phyloP scores from a whole-genome alignment of 768 basidiomycete species.

The Termitomyces sp. region DNA sequence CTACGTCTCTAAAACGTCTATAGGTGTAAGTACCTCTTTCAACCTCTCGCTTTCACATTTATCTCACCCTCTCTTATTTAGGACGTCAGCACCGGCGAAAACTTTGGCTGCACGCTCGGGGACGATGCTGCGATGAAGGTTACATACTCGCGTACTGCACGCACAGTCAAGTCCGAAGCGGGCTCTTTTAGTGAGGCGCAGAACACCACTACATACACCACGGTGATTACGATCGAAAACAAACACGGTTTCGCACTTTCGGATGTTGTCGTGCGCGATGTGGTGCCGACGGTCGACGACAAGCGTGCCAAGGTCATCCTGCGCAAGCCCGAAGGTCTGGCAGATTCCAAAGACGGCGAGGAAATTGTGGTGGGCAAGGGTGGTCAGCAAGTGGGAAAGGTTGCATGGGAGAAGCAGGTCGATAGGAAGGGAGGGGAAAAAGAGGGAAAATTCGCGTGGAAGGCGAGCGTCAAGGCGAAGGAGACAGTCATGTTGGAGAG shows the following conservation, averaged over 20 bases:
- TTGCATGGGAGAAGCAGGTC: slow-evolving; percentile 30
- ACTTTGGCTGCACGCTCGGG: slow-evolving; percentile 54
- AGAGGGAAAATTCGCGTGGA: slow-evolving; percentile 58
- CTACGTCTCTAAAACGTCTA: slow-evolving; percentile 51
- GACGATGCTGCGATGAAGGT: slow-evolving; percentile 39
- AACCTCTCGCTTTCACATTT: neutral
- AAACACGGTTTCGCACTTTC: slow-evolving; percentile 42
- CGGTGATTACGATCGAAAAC: slow-evolving; percentile 43
- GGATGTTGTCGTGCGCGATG: slow-evolving; percentile 43
- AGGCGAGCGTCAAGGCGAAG: slow-evolving; percentile 37
- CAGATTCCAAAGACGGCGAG: slow-evolving; percentile 38
- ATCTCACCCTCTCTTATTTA: slow-evolving; percentile 11
- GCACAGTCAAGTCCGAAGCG: slow-evolving; percentile 28
- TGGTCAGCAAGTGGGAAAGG: slow-evolving; percentile 30
- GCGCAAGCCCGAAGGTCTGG: slow-evolving; percentile 42
- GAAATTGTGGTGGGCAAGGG: slow-evolving; percentile 26
- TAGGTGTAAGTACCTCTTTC: slow-evolving; percentile 27
- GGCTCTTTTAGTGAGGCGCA: slow-evolving; percentile 42
- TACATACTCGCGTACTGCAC: slow-evolving; percentile 39
- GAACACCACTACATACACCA: slow-evolving; percentile 41
- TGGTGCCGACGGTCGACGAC: slow-evolving; percentile 39
- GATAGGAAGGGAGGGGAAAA: slow-evolving; percentile 48
- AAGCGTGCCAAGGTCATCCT: slow-evolving; percentile 41
- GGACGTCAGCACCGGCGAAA: slow-evolving; percentile 47
- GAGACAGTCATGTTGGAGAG: slow-evolving; percentile 39